Evolutionary conservation across 2,329 filamentous ascomycete genomes (phyloP), one percentile per base, ranked within the genome.

Genomic region (Aspergillus sp.): DNA sequence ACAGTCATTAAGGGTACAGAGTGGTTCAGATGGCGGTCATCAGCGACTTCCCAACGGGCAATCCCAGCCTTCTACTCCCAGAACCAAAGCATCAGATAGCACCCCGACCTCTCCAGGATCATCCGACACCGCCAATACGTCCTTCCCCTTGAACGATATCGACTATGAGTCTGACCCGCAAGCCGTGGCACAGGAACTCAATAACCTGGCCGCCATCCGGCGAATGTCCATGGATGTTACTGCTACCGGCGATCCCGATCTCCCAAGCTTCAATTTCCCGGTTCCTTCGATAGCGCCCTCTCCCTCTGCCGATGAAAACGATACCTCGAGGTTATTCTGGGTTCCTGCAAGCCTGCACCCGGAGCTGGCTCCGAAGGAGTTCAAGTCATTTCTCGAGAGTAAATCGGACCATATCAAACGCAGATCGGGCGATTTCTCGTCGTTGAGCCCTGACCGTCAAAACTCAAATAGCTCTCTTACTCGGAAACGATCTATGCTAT

Each of bases 401-500:
- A 88, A 93, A 69, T 91, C 97, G 12, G 90, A 96, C 66, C 89
- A 90, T 37, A 96, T 98, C 66, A 88, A 91, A 72, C 84, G 93
- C 64, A 86, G 90, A 66, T 96, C 93, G 1, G 88, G 89, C 23
- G 91, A 88, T 64, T 88, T 82, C 62, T 81, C 81, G 39, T 77
- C 92, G 66, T 64, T 52, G 58, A 63, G 81, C 65, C 60, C 84
- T 68, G 79, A 86, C 61, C 74, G 82, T 75, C 75, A 84, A 76
- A 72, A 78, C 12, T 85, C 76, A 5, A 71, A 68, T 12, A 84
- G 84, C 15, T 84, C 89, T 40, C 73, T 98, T 62, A 84, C 87
- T 65, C 85, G 95, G 67, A 96, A 96, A 75, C 96, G 95, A 75
- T 98, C 93, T 0, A 97, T 96, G 90, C 81, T 99, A 5, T 98